Evolutionary conservation across 805 yeast genomes (phyloP), one percentile per base, ranked within the genome.

Genomic region (Yamadazyma kitorensis): DNA sequence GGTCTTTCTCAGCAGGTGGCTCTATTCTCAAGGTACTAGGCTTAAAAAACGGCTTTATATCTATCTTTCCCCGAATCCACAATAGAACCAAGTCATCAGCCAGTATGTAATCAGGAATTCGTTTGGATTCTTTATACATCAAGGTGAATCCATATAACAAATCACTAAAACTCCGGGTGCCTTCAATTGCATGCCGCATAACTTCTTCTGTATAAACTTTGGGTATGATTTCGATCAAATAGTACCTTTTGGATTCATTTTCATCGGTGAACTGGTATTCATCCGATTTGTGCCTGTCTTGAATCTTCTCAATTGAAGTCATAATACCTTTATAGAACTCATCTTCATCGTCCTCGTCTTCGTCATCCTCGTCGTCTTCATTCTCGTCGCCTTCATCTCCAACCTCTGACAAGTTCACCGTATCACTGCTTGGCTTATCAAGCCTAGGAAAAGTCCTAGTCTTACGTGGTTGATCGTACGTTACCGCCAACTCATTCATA

Each of bases 31-130:
- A 49, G 0, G 71, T 62, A 38, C 61, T 55, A 1, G 71, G 71
- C 34, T 60, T 61, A 47, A 51, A 66, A 37, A 63, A 59, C 12
- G 60, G 52, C 36, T 60, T 60, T 32, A 67, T 49, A 31, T 64
- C 67, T 39, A 53, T 52, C 35, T 52, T 54, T 1, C 70, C 71
- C 24, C 63, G 66, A 5, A 64, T 47, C 73, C 72, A 67, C 7
- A 64, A 47, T 34, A 66, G 47, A 1, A 53, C 39, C 3, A 52
- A 47, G 7, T 43, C 22, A 3, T 39, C 28, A 7, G 21, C 42
- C 27, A 21, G 39, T 26, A 33, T 48, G 41, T 16, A 34, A 22
- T n/a, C 27, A 27, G 34, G 47, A 25, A 29, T 32, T 30, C 23
- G 25, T n/a, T 11, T 11, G 19, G 9, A n/a, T 29, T 25, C 21